These are phyloP conservation scores for Pseudocohnilembus persalinus DNA, from an alignment of 169 alveolate species.

Conservation along the genomic window DNA sequence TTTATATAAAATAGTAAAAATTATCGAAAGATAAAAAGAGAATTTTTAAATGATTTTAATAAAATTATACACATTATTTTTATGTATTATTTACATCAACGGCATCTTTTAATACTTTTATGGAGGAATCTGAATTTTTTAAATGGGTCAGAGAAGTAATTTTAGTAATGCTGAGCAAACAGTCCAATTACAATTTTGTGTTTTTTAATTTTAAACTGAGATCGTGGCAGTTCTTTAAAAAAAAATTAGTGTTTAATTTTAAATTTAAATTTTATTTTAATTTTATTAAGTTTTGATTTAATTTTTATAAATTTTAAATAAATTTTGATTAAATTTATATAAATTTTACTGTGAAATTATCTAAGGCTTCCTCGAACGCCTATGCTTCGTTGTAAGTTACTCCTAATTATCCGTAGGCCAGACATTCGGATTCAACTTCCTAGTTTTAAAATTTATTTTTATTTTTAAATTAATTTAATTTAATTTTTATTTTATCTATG, in stretches of 20 bases:
- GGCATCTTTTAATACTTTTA: slow-evolving; percentile 32
- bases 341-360: slow-evolving; percentile 28
- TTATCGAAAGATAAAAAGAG: no score
- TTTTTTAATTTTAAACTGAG: slow-evolving; percentile 37
- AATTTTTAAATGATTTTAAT: no score
- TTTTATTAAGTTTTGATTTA: neutral
- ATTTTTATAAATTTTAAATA: neutral
- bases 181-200: slow-evolving; percentile 41
- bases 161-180: slow-evolving; percentile 35
- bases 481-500: neutral
- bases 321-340: neutral
- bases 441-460: no score
- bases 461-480: no score
- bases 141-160: slow-evolving; percentile 16
- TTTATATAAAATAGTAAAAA: no score
- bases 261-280: no score
- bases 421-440: slow-evolving; percentile 44
- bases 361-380: slow-evolving; percentile 22
- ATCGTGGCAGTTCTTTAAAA: slow-evolving; percentile 38
- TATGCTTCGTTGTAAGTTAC: slow-evolving; percentile 18
- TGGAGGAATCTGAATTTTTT: slow-evolving; percentile 6
- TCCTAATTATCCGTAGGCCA: slow-evolving; percentile 46
- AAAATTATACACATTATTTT: no score
- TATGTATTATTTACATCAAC: slow-evolving; percentile 25
- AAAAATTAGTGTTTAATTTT: neutral